Conservation (phyloP, 2,329 filamentous ascomycete genomes). For the Piedraia hortae region DNA sequence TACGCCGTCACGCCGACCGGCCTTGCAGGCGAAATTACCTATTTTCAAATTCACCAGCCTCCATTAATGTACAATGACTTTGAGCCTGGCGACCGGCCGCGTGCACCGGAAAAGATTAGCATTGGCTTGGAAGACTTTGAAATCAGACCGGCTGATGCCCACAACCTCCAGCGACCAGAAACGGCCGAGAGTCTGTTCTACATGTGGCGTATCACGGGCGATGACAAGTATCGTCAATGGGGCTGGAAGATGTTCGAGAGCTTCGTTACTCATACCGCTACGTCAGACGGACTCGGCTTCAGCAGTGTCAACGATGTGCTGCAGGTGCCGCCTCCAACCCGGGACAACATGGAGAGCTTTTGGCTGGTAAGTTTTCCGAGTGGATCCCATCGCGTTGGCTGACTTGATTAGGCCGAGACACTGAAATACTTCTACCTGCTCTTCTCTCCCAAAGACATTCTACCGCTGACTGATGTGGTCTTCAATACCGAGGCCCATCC, state of each 20-base stretch:
- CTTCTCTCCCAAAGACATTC: slow-evolving; percentile 57
- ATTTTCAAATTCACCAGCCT: slow-evolving; percentile 52
- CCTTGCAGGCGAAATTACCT: slow-evolving; percentile 79
- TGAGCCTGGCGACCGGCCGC: slow-evolving; percentile 17
- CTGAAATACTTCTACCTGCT: slow-evolving; percentile 93
- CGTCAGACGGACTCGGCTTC: slow-evolving; percentile 53
- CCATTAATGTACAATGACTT: slow-evolving; percentile 33
- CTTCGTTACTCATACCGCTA: slow-evolving; percentile 63
- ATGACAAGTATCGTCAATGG: slow-evolving; percentile 74
- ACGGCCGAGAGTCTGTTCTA: slow-evolving; percentile 92
- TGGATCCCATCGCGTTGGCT: neutral
- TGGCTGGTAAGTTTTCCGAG: slow-evolving; percentile 44
- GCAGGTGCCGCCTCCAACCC: slow-evolving; percentile 34
- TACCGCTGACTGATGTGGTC: slow-evolving; percentile 66
- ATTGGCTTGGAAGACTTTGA: slow-evolving; percentile 45
- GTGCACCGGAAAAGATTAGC: slow-evolving; percentile 19
- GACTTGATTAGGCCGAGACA: slow-evolving; percentile 45
- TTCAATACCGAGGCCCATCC: slow-evolving; percentile 92
- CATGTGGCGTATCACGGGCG: slow-evolving; percentile 94
- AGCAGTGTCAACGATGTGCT: slow-evolving; percentile 55
- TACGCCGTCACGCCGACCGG: slow-evolving; percentile 77
- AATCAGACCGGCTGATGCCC: slow-evolving; percentile 55
- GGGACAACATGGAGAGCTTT: slow-evolving; percentile 97
- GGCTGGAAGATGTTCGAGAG: slow-evolving; percentile 96
- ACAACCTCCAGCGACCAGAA: slow-evolving; percentile 87